Evolutionary conservation across 139 green algal species (phyloP).

Genomic region (Auxenochlorella pyrenoidosa): DNA sequence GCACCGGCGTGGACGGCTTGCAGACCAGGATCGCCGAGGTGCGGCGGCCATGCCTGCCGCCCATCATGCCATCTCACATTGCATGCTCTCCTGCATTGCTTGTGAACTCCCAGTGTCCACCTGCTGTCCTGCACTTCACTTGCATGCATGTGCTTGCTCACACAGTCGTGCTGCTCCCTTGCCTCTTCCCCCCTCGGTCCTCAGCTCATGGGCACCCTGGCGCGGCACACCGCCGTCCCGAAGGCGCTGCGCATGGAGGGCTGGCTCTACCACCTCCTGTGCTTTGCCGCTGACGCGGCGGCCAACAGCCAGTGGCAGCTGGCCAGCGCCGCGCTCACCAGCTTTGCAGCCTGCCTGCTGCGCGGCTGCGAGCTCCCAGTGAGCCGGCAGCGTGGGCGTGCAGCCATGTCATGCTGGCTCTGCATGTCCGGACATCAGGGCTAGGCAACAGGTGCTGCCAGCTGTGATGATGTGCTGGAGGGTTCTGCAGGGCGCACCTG

Average conservation of each 20-base stretch:
- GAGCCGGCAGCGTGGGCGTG: no score
- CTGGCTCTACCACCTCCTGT: conserved; percentile 76
- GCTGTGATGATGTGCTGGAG: no score
- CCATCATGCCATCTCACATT: no score
- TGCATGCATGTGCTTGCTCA: no score
- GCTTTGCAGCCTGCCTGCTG: conserved; percentile 54
- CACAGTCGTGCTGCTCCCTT: background rate
- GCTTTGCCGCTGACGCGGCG: conserved; percentile 73
- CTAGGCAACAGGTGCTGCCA: no score
- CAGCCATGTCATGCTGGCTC: no score
- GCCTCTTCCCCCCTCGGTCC: background rate
- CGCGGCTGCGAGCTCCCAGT: conserved; percentile 36
- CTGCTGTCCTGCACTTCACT: no score
- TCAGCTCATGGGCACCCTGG: conserved; percentile 30
- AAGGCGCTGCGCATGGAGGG: conserved; percentile 48
- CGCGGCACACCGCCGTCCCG: conserved; percentile 25
- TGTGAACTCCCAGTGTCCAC: no score
- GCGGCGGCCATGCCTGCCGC: background rate
- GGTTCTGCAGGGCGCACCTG: no score
- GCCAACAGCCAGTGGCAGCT: conserved; percentile 44
- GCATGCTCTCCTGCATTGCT: no score
- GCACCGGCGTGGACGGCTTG: conserved; percentile 1
- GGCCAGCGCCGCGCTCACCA: conserved; percentile 42
- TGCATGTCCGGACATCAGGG: no score
- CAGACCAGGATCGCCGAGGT: conserved; percentile 14